Evolutionary conservation across 805 yeast genomes (phyloP), one percentile per base, ranked within the genome.

Genomic region (Wickerhamiella nectarea): DNA sequence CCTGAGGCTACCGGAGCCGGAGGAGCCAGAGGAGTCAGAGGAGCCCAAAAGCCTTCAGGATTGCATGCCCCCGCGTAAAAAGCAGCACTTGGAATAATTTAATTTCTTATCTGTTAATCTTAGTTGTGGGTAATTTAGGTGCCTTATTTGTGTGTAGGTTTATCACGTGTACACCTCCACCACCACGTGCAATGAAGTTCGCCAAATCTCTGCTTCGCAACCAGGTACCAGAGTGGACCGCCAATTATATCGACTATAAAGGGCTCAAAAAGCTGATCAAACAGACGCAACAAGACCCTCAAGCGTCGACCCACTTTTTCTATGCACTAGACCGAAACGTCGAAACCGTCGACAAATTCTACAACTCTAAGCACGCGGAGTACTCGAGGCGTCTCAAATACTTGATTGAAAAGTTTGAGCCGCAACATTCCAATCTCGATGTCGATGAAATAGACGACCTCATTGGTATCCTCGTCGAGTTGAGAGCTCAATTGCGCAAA

Each of bases 211-310:
- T 83, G 51, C 64, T 76, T 25, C 69, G 81, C 38, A 94, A 89
- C 62, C 94, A 86, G 67, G 85, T 87, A 46, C 96, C 96, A 3
- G 95, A 86, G 62, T 89, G 97, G 97, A 69, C 71, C 40, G 72
- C 74, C 46, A 72, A 71, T 54, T 89, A 89, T 56, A 73, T 89
- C 69, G 81, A 84, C 63, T 89, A 89, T 63, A 89, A 86, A 60
- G 75, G 71, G 39, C 68, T 89, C 52, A 89, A 89, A 65, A 78
- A 80, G 56, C 74, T 75, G 53, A 82, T 89, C 62, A 83, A 83
- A 59, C 70, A 68, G 34, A 72, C 83, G 19, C 72, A 69, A 25
- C 34, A 34, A 3, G 35, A 44, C 14, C 46, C 48, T 22, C 51
- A 48, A 28, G 45, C 46, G 11, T 45, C 46, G 9, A 48, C 50